These are phyloP conservation scores for Nicotiana paniculata DNA, from an alignment of 257 asterid genomes.

Conservation along the genomic window DNA sequence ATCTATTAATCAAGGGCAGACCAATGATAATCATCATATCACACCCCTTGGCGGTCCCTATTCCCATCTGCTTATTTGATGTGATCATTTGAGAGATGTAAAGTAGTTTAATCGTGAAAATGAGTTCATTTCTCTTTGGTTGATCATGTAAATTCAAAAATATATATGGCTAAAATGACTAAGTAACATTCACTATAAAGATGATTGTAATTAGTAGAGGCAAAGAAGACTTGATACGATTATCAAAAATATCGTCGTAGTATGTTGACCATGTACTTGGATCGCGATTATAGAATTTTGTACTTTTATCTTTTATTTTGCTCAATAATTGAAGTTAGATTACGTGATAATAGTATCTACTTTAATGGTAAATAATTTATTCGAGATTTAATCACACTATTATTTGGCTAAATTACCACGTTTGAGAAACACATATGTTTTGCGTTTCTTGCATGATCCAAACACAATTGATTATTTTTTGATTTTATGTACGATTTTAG, in stretches of 20 bases:
- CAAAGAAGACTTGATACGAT: background rate
- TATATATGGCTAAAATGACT: background rate
- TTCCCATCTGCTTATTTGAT: background rate
- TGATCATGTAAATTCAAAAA: background rate
- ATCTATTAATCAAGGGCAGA: background rate
- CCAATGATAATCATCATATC: background rate
- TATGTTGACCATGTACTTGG: background rate
- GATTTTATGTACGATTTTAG: too few relatives aligned
- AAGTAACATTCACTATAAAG: too few relatives aligned
- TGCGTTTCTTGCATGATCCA: background rate
- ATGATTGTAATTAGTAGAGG: too few relatives aligned
- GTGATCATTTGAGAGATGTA: background rate
- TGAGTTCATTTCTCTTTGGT: background rate
- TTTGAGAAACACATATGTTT: background rate
- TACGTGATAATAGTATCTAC: too few relatives aligned
- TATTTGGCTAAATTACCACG: background rate
- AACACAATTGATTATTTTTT: too few relatives aligned
- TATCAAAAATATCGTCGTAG: background rate
- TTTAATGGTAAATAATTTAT: background rate
- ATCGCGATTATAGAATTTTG: background rate
- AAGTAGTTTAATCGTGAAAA: background rate
- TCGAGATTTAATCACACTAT: background rate
- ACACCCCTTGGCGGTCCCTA: background rate
- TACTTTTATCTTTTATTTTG: background rate
- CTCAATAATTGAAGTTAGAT: background rate